Percentiles rank a stretch among this genome's conserved stretches.
These are phyloP conservation scores for Amphibolis antarctica DNA, from an alignment of 106 monocot genomes.

Conservation along the genomic window DNA sequence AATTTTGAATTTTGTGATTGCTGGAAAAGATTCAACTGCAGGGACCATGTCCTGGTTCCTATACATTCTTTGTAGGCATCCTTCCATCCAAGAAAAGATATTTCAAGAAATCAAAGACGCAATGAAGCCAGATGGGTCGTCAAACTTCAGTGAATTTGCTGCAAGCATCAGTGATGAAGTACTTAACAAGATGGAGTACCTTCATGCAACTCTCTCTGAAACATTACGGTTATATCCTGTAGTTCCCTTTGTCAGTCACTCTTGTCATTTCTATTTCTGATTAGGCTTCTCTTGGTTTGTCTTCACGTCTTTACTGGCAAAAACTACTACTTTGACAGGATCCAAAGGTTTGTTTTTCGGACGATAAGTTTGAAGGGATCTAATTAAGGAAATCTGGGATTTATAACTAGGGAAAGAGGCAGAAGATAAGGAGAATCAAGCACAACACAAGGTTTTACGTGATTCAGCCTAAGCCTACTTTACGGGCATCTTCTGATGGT, in stretches of 20 bases:
- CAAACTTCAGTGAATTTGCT: constrained; percentile 2
- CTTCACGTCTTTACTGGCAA: neutral
- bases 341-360: constrained; percentile 12
- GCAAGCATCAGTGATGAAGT: neutral
- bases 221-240: constrained; percentile 14
- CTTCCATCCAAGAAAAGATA: constrained; percentile 12
- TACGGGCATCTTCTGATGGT: no score
- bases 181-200: constrained; percentile 9
- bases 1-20: constrained; percentile 16
- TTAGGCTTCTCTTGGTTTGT: neutral
- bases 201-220: constrained; percentile 16
- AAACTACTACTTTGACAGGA: neutral
- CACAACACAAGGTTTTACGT: no score
- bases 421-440: no score
- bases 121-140: neutral
- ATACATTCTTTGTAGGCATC: constrained; percentile 9
- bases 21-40: constrained; percentile 12
- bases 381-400: no score
- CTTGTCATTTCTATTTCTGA: neutral
- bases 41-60: no score
- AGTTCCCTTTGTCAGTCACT: constrained; percentile 5
- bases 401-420: no score
- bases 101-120: constrained; percentile 6
- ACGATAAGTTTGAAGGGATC: no score
- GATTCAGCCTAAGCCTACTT: no score